Percentiles rank a stretch among this genome's conserved stretches.
phyloP scores from a whole-genome alignment of 306 rosid genomes.

The Glycyrrhiza uralensis region DNA sequence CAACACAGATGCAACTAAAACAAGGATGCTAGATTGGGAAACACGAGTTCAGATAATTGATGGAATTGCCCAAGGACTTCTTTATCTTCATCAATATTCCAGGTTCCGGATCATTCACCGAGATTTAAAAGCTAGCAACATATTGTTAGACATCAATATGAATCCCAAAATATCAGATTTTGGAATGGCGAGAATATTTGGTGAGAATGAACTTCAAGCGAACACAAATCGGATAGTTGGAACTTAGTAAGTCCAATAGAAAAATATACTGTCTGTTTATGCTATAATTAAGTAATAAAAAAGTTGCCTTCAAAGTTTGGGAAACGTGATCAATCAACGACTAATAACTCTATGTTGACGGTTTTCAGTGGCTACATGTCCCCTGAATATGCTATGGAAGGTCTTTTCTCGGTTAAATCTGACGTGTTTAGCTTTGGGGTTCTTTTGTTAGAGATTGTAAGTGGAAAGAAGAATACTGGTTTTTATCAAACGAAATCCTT shows the following conservation, averaged over 20 bases:
- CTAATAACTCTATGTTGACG: not conserved
- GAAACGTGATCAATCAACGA: not conserved
- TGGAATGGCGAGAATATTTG: slow-evolving; percentile 35
- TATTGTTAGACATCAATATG: slow-evolving; percentile 26
- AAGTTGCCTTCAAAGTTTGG: not conserved
- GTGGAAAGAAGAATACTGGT: slow-evolving; percentile 38
- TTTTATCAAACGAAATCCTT: slow-evolving; percentile 24
- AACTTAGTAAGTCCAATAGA: slow-evolving; percentile 32
- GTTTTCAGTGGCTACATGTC: slow-evolving; percentile 24
- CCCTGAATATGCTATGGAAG: slow-evolving; percentile 33
- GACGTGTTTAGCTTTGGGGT: slow-evolving; percentile 39
- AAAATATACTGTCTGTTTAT: not conserved
- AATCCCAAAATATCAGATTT: slow-evolving; percentile 44
- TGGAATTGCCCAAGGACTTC: slow-evolving; percentile 37
- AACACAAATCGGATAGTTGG: slow-evolving; percentile 38
- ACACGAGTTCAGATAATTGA: slow-evolving; percentile 26
- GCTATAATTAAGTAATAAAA: not conserved
- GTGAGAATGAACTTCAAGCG: slow-evolving; percentile 21
- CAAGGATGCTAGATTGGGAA: slow-evolving; percentile 24
- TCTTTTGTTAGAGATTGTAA: slow-evolving; percentile 32
- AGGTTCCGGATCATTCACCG: slow-evolving; percentile 29
- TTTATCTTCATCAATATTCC: slow-evolving; percentile 34
- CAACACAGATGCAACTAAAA: slow-evolving; percentile 12
- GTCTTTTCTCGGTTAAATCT: slow-evolving; percentile 24
- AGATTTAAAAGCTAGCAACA: slow-evolving; percentile 36